phyloP scores from a whole-genome alignment of 768 basidiomycete species.

The Boletus subcaerulescens region DNA sequence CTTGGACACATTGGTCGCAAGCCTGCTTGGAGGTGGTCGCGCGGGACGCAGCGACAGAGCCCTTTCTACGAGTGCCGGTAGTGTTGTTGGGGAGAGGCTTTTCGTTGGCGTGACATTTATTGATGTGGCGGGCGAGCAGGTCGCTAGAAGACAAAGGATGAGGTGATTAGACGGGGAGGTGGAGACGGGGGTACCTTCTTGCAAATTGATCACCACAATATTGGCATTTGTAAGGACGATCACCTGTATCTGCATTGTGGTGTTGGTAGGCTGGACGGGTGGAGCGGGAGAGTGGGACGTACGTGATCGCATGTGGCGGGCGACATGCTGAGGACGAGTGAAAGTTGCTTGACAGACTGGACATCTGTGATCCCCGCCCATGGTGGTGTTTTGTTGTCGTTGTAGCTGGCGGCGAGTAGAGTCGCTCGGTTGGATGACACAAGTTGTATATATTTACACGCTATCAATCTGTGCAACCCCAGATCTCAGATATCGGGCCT shows the following conservation, averaged over 20 bases:
- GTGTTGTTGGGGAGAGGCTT: constrained; percentile 41
- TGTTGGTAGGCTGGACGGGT: constrained; percentile 1
- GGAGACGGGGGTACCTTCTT: constrained; percentile 51
- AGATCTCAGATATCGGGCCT: constrained; percentile 34
- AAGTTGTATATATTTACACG: constrained; percentile 39
- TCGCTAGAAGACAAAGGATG: constrained; percentile 47
- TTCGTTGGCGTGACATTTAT: constrained; percentile 84
- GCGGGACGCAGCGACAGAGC: constrained; percentile 60
- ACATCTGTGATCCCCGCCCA: constrained; percentile 85
- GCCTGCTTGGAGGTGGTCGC: constrained; percentile 80
- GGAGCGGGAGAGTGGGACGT: constrained; percentile 38
- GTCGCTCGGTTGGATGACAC: constrained; percentile 32
- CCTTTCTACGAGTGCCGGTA: constrained; percentile 54
- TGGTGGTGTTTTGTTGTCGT: constrained; percentile 25
- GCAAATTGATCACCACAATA: constrained; percentile 90
- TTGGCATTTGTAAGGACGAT: constrained; percentile 86
- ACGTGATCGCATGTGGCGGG: constrained; percentile 89
- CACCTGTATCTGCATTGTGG: constrained; percentile 67
- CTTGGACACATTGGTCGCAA: constrained; percentile 81
- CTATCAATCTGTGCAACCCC: constrained; percentile 26
- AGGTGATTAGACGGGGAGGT: constrained; percentile 4
- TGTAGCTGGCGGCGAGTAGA: constrained; percentile 16
- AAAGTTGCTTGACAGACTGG: constrained; percentile 86
- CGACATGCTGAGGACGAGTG: constrained; percentile 87
- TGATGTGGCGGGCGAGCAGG: constrained; percentile 80